Evolutionary conservation across 2,329 filamentous ascomycete species (phyloP), one percentile per base, ranked within the genome.

Genomic region (Penicillium sp.): DNA sequence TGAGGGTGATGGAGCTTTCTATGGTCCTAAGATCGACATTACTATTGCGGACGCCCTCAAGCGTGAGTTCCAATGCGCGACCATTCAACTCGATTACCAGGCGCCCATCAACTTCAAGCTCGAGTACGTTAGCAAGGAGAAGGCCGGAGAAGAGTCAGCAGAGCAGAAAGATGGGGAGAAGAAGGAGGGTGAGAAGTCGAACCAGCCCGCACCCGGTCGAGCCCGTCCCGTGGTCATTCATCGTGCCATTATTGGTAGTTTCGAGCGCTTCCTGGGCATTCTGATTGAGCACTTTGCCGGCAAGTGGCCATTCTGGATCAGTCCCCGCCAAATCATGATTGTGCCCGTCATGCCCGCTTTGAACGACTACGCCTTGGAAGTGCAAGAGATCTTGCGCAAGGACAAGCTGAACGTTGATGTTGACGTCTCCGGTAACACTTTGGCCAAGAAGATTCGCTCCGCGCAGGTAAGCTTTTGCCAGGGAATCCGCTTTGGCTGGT

Each of bases 1-100:
- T 71, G 86, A 89, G 51, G 93, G 91, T 48, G 93, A 98, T 61
- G 93, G 93, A 65, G 93, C 93, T 45, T 98, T 97, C 74, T 98
- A 98, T 69, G 93, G 93, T 1, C 93, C 93, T 44, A 98, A 98
- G 81, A 95, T 97, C 60, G 93, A 98, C 62, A 93, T 98, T 64
- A 94, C 88, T 52, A 90, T 98, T 63, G 85, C 84, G 44, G 91
- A 96, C 70, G 88, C 88, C 39, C 76, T 96, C 57, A 83, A 83
- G 70, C 82, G 90, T 66, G 88, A 90, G 51, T 87, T 84, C 75
- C 87, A 95, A 71, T 94, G 88, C 64, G 89, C 91, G 59, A 97
- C 91, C 9, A 95, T 97, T 58, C 91, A 97, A 73, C 81, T 95
- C 46, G 89, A 95, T 67, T 95, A 94, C 75, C 86, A 95, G 65